Base-by-base conservation (phyloP, 306 rosid genomes). In the Geum urbanum region DNA sequence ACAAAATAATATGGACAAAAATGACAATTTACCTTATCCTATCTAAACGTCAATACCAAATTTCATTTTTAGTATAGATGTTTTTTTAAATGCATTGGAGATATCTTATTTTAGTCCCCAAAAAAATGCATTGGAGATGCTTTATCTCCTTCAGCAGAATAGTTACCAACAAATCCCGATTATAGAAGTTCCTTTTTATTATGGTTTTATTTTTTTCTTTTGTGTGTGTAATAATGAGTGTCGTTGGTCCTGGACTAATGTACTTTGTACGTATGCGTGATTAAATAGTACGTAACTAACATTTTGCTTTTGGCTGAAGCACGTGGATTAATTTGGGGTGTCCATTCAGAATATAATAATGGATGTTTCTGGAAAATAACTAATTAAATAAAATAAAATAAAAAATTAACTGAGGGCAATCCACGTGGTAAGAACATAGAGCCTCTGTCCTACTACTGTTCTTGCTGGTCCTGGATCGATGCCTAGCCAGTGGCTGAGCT, bases 401-500 rank as follows among this genome's bases (percentile, higher is more conserved):
- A 2, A 0, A 1, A 32, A 32, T 32, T 32, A 32, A 32, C 37
- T 2, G 2, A 32, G 37, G 37, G 4, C 37, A 32, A 32, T 32
- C 37, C 37, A 1, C 37, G 37, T 32, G 37, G 37, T 32, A 32
- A 32, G 37, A 32, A 32, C 37, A 32, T 32, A 32, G 4, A 32
- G 37, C 37, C 4, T 3, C 37, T 3, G 37, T 32, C 37, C 2
- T 1, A 32, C 2, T 1, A 32, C 76, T 12, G 54, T 41, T 63
- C 35, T 49, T 24, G 40, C 62, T 50, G 70, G 70, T 72, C 62
- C 40, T 40, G 24, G 50, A 67, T 40, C 72, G 49, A 67, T 67
- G 49, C 32, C 61, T 12, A 8, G 22, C 55, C n/a, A n/a, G n/a
- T 66, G 3, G 6, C n/a, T 6, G 4, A 3, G n/a, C n/a, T n/a